Evolutionary conservation across 2,329 filamentous ascomycete genomes (phyloP).

Genomic region (Sphaerulina vaccinii): DNA sequence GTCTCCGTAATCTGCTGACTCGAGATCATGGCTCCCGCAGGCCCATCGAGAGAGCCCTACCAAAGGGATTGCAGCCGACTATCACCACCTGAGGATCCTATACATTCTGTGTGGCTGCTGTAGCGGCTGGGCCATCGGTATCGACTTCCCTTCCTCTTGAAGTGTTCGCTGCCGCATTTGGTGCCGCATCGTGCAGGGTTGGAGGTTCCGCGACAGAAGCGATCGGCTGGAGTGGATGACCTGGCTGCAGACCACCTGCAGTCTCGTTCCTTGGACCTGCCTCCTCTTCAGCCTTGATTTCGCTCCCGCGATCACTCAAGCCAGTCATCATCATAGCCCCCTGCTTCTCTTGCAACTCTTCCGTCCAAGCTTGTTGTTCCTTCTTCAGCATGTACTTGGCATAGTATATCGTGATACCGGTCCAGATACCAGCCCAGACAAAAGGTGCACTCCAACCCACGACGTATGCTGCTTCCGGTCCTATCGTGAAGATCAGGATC

Average conservation of each 20-base stretch:
- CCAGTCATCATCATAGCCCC: constrained; percentile 4
- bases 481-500: constrained; percentile 49
- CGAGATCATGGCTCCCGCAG: too few relatives aligned
- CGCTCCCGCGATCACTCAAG: constrained; percentile 7
- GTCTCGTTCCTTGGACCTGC: background rate
- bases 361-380: constrained; percentile 38
- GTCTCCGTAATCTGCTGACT: background rate
- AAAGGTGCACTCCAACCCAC: constrained; percentile 53
- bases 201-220: background rate
- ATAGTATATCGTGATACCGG: constrained; percentile 47
- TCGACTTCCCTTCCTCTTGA: background rate
- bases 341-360: constrained; percentile 35
- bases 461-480: constrained; percentile 49
- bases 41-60: too few relatives aligned
- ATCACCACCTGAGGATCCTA: too few relatives aligned
- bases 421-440: constrained; percentile 51
- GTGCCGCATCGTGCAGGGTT: background rate
- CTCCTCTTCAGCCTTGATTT: constrained; percentile 4
- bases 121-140: background rate
- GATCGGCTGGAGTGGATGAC: background rate
- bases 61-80: too few relatives aligned
- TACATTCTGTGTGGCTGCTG: background rate
- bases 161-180: background rate
- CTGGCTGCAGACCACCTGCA: background rate
- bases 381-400: constrained; percentile 41